Percentiles rank a stretch among this genome's conserved stretches.
Evolutionary conservation across 805 yeast species (phyloP).

Genomic region (Schizosaccharomyces pombe): DNA sequence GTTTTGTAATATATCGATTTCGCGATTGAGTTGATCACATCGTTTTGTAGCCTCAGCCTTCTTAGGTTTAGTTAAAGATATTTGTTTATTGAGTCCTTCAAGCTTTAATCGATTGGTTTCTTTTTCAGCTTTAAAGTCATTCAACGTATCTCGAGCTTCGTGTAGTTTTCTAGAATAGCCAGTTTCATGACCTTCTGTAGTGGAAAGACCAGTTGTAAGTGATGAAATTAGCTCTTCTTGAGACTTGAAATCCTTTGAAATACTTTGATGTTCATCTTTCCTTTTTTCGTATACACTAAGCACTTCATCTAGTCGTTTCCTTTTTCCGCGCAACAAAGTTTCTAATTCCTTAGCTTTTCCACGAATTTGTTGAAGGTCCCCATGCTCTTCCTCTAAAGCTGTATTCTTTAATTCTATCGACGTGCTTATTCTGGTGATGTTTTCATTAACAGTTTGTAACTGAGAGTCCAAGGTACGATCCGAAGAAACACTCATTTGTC

Average conservation of each 20-base stretch:
- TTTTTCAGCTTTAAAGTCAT: conserved; percentile 29
- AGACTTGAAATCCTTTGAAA: not conserved
- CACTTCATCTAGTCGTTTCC: conserved; percentile 17
- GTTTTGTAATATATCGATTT: conserved; percentile 23
- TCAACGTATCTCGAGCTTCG: conserved; percentile 32
- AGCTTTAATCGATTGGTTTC: conserved; percentile 38
- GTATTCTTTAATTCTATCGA: conserved; percentile 33
- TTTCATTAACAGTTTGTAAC: conserved; percentile 36
- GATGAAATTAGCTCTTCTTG: conserved; percentile 56
- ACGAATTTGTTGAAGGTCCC: conserved; percentile 17
- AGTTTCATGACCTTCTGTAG: conserved; percentile 49
- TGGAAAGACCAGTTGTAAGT: conserved; percentile 69
- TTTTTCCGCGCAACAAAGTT: conserved; percentile 5
- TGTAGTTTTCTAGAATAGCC: conserved; percentile 52
- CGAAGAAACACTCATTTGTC: conserved; percentile 38
- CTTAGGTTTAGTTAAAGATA: conserved; percentile 26
- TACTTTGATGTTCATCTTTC: conserved; percentile 21
- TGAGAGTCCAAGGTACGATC: conserved; percentile 31
- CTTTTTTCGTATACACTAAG: conserved; percentile 25
- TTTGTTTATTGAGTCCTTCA: conserved; percentile 31
- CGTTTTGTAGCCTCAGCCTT: conserved; percentile 31
- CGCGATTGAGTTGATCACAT: conserved; percentile 20
- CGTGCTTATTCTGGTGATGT: conserved; percentile 44
- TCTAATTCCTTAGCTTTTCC: conserved; percentile 18
- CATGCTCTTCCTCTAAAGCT: conserved; percentile 31